Conservation (phyloP, 2,329 filamentous ascomycete species). For the Cercospora sp. region DNA sequence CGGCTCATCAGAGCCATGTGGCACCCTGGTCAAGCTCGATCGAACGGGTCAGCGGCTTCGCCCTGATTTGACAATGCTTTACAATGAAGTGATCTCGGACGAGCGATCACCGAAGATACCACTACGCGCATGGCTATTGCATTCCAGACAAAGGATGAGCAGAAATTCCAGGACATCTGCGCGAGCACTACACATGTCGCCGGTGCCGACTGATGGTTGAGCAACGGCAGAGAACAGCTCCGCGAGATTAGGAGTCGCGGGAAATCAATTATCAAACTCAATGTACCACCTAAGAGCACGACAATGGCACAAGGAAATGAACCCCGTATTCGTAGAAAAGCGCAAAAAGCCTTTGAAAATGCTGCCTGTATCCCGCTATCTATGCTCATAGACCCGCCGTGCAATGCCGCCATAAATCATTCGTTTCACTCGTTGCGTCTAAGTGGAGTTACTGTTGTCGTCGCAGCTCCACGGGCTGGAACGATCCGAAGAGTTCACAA, state of each 20-base stretch:
- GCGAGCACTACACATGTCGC: background rate
- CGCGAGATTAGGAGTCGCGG: background rate
- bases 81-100: background rate
- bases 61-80: background rate
- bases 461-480: conserved; percentile 26
- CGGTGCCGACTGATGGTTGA: background rate
- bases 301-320: background rate
- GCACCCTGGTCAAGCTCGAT: background rate
- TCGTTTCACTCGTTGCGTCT: background rate
- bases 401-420: background rate
- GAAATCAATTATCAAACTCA: background rate
- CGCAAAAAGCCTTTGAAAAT: background rate
- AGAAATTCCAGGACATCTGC: background rate
- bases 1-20: background rate
- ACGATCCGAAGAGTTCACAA: conserved; percentile 36
- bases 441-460: conserved; percentile 37
- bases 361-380: background rate
- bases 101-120: background rate
- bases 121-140: too few species aligned
- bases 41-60: background rate
- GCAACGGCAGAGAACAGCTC: background rate
- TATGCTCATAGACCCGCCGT: background rate
- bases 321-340: background rate
- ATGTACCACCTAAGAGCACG: background rate
- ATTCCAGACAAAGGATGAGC: background rate